Conservation (phyloP, 164 flowering plant genomes). For the Sedum album region DNA sequence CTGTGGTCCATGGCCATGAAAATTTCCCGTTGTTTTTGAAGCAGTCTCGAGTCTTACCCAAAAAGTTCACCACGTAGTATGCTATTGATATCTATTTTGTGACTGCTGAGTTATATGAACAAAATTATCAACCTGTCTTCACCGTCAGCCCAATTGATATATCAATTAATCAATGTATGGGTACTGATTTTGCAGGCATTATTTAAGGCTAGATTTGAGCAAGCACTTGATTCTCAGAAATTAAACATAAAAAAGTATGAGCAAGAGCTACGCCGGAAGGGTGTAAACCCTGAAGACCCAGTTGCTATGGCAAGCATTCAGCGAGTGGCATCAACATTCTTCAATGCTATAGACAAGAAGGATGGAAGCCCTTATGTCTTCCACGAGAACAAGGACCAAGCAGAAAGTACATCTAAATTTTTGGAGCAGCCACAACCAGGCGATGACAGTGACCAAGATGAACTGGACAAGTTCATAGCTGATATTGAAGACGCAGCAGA, state of each 20-base stretch:
- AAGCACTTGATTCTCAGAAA: constrained; percentile 95
- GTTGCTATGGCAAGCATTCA: constrained; percentile 94
- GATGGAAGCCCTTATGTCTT: constrained; percentile 92
- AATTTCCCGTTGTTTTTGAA: no score
- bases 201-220: constrained; percentile 96
- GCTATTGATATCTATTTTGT: background rate
- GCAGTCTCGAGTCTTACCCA: background rate
- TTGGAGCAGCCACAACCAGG: constrained; percentile 30
- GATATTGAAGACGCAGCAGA: constrained; percentile 96
- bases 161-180: background rate
- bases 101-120: background rate
- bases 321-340: constrained; percentile 90
- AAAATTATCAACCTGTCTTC: background rate
- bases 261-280: constrained; percentile 79
- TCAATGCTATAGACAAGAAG: constrained; percentile 83
- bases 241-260: constrained; percentile 84
- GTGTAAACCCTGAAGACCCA: constrained; percentile 94
- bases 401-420: constrained; percentile 11
- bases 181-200: constrained; percentile 55
- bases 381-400: constrained; percentile 37
- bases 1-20: no score
- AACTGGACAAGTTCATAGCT: constrained; percentile 85
- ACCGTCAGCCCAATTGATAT: background rate
- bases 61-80: no score
- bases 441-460: constrained; percentile 81